phyloP scores from a whole-genome alignment of 352 stramenopile genomes.

The Stramenopiles sp. region DNA sequence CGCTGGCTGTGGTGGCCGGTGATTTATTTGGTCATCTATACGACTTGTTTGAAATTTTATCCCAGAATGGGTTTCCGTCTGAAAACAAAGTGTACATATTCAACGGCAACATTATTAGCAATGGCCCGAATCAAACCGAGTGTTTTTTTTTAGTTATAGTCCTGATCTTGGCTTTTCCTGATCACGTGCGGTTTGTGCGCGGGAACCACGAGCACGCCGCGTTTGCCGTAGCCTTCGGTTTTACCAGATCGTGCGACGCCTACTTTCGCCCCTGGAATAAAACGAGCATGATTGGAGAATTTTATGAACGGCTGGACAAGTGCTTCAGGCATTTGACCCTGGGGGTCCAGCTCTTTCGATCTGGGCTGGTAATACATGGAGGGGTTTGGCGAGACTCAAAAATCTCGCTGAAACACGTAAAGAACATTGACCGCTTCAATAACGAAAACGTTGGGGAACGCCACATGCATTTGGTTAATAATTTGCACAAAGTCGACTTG shows the following conservation, averaged over 20 bases:
- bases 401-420: background rate
- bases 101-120: constrained; percentile 58
- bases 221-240: background rate
- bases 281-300: too few species aligned
- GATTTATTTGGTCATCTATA: constrained; percentile 60
- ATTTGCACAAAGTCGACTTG: background rate
- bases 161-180: constrained; percentile 45
- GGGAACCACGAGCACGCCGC: constrained; percentile 54
- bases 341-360: background rate
- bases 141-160: constrained; percentile 49
- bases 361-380: background rate
- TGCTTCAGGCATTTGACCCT: background rate
- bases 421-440: background rate
- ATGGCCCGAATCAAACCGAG: constrained; percentile 22
- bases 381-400: background rate
- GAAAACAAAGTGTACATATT: constrained; percentile 55
- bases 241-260: too few species aligned
- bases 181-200: constrained; percentile 46
- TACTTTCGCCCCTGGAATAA: too few species aligned
- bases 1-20: constrained; percentile 14
- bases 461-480: background rate
- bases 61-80: constrained; percentile 49
- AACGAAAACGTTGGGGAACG: background rate
- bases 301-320: too few species aligned
- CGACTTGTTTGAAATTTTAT: constrained; percentile 51